Conservation (phyloP, 2,329 filamentous ascomycete species). For the Colletotrichum liaoningense region DNA sequence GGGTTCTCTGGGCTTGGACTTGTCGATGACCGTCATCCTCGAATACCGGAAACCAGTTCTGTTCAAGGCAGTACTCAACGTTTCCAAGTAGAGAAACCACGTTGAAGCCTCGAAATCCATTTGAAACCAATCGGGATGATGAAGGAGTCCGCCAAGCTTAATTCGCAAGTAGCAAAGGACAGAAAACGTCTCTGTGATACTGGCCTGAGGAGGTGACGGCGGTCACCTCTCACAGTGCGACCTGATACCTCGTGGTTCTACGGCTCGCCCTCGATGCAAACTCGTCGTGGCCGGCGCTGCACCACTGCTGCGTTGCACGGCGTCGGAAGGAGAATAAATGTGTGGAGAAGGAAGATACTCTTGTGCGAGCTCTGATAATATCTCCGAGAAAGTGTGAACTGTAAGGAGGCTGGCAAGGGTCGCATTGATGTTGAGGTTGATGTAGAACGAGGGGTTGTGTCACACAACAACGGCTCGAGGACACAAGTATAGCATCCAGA, state of each 20-base stretch:
- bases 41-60: background rate
- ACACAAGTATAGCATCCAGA: background rate
- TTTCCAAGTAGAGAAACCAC: no score
- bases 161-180: slow-evolving; percentile 15
- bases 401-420: slow-evolving; percentile 1
- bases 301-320: slow-evolving; percentile 28
- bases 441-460: slow-evolving; percentile 12
- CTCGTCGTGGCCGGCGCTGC: slow-evolving; percentile 32
- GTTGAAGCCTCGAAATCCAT: background rate
- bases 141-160: slow-evolving; percentile 11
- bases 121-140: background rate
- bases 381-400: slow-evolving; percentile 25
- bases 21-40: background rate
- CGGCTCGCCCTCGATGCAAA: slow-evolving; percentile 35
- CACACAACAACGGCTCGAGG: slow-evolving; percentile 20
- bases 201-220: slow-evolving; percentile 28
- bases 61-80: background rate
- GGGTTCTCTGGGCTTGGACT: background rate
- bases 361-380: slow-evolving; percentile 15
- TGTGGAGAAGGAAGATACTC: slow-evolving; percentile 12
- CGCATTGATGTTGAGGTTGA: background rate
- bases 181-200: slow-evolving; percentile 19
- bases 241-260: slow-evolving; percentile 19
- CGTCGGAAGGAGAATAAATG: slow-evolving; percentile 29
- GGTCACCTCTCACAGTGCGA: slow-evolving; percentile 32